Evolutionary conservation across 2,329 filamentous ascomycete genomes (phyloP).

Genomic region (Didymella keratinophila): DNA sequence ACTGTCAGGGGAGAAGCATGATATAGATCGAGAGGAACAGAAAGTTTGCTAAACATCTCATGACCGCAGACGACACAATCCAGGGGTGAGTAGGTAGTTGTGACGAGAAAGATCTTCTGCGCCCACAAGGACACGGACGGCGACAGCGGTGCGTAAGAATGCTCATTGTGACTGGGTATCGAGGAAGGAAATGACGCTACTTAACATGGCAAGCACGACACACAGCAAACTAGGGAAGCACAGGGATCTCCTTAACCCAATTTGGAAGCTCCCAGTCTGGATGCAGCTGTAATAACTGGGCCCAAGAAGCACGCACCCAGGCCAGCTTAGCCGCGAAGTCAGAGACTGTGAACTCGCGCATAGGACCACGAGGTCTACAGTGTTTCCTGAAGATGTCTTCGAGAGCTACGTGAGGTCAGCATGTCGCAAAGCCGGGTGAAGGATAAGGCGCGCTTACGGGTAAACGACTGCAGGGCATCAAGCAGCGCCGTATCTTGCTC

Average conservation of each 20-base stretch:
- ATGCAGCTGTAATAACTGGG: conserved; percentile 24
- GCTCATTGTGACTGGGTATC: not conserved
- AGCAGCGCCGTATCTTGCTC: conserved; percentile 45
- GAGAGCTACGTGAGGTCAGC: conserved; percentile 29
- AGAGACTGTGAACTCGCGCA: conserved; percentile 41
- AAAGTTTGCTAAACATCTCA: not conserved
- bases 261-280: conserved; percentile 31
- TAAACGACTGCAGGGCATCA: conserved; percentile 36
- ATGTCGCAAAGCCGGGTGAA: not conserved
- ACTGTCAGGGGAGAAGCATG: not conserved
- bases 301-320: conserved; percentile 28
- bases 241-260: conserved; percentile 42
- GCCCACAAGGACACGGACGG: too few species aligned
- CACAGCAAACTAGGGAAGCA: conserved; percentile 23
- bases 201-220: not conserved
- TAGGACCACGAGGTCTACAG: conserved; percentile 33
- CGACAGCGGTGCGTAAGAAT: too few species aligned
- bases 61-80: not conserved
- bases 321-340: conserved; percentile 24
- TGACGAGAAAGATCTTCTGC: too few species aligned
- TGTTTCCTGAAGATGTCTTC: conserved; percentile 38
- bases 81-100: too few species aligned
- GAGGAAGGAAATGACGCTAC: not conserved
- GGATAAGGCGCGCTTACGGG: conserved; percentile 30
- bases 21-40: not conserved